A percentile compares a stretch with the other conserved stretches of the same genome.
phyloP scores from a whole-genome alignment of 164 flowering plant genomes.

The Macadamia integrifolia region DNA sequence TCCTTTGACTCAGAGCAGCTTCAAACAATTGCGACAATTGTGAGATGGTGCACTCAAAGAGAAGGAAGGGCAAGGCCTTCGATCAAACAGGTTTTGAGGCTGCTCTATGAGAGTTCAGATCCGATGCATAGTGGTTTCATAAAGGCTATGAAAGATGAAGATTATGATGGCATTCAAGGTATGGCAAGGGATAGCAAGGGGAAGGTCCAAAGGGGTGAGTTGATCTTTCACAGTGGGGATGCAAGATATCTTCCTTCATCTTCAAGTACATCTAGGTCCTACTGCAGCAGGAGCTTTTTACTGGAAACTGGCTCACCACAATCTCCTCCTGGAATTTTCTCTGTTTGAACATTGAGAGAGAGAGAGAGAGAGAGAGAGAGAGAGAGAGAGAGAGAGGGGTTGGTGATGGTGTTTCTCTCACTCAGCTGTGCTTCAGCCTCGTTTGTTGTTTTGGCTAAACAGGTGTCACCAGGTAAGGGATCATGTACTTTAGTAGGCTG shows the following conservation, averaged over 20 bases:
- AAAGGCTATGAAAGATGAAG: constrained; percentile 66
- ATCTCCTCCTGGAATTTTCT: constrained; percentile 47
- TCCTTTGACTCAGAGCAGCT: constrained; percentile 74
- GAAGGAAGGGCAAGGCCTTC: constrained; percentile 87
- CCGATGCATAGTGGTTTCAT: constrained; percentile 63
- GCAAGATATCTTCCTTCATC: constrained; percentile 78
- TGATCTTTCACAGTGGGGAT: constrained; percentile 60
- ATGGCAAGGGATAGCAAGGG: constrained; percentile 48
- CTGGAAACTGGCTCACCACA: constrained; percentile 86
- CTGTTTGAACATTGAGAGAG: constrained; percentile 17
- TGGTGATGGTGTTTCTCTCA: neutral
- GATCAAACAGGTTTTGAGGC: constrained; percentile 84
- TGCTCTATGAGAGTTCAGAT: constrained; percentile 75
- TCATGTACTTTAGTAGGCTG: constrained; percentile 1
- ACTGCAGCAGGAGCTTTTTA: constrained; percentile 87
- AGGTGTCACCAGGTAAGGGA: neutral
- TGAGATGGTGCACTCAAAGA: constrained; percentile 87
- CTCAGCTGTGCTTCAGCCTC: neutral
- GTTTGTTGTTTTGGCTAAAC: neutral
- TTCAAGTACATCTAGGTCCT: constrained; percentile 86
- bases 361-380: too few species aligned
- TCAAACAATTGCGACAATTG: constrained; percentile 51
- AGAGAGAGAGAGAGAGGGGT: too few species aligned
- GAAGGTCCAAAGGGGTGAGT: constrained; percentile 45
- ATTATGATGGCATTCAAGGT: constrained; percentile 39